phyloP scores from a whole-genome alignment of 257 asterid genomes.

The Nicotiana attenuata region DNA sequence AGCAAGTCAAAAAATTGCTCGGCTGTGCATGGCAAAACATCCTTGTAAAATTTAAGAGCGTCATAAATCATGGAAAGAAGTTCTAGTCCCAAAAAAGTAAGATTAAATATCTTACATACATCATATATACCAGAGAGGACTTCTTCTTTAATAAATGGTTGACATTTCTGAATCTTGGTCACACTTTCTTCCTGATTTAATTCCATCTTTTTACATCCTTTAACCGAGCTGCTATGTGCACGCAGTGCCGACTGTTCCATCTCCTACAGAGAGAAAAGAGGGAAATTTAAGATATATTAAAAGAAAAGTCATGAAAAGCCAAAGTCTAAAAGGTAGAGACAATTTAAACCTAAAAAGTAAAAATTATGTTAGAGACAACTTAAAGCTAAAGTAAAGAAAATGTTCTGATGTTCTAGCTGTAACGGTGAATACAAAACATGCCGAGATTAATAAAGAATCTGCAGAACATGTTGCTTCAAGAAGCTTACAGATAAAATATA shows the following conservation, averaged over 20 bases:
- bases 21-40: conserved; percentile 70
- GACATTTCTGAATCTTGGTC: conserved; percentile 39
- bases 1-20: conserved; percentile 75
- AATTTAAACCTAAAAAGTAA: not conserved
- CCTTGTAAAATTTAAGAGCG: conserved; percentile 44
- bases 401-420: not conserved
- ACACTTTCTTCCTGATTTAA: conserved; percentile 42
- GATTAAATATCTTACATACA: conserved; percentile 43
- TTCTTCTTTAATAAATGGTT: conserved; percentile 80
- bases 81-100: not conserved
- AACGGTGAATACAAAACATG: not conserved
- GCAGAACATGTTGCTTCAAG: not conserved
- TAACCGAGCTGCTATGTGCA: conserved; percentile 57
- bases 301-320: not conserved
- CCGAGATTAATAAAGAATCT: not conserved
- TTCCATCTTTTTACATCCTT: conserved; percentile 34
- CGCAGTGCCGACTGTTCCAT: conserved; percentile 74
- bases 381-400: not conserved
- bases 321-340: not conserved
- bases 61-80: conserved; percentile 10
- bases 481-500: not conserved
- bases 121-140: conserved; percentile 55
- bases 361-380: not conserved
- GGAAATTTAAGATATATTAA: not conserved
- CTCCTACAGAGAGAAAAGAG: conserved; percentile 43